Percentiles rank a stretch among this genome's conserved stretches.
These are phyloP conservation scores for Toxicodendron radicans DNA, from an alignment of 345 rosid species.

Conservation along the genomic window DNA sequence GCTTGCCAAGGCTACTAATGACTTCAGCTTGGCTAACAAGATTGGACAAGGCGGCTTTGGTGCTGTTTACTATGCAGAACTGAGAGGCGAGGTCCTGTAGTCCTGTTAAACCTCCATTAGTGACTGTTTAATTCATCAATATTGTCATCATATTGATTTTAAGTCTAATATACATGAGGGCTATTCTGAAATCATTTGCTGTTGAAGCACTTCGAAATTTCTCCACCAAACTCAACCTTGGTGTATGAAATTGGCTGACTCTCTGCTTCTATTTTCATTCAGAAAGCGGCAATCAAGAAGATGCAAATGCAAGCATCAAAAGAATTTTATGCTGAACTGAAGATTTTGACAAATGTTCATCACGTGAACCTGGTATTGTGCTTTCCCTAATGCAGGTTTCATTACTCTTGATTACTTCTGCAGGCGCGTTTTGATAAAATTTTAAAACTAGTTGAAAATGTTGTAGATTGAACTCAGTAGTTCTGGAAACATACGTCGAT, in stretches of 20 bases:
- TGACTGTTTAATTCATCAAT: background rate
- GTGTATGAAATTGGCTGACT: slow-evolving; percentile 25
- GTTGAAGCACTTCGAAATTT: too few species aligned
- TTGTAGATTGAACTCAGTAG: background rate
- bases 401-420: slow-evolving; percentile 35
- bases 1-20: slow-evolving; percentile 79
- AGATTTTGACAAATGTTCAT: slow-evolving; percentile 88
- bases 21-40: slow-evolving; percentile 77
- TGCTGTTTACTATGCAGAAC: slow-evolving; percentile 78
- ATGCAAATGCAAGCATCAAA: slow-evolving; percentile 95
- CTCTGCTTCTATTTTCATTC: slow-evolving; percentile 32
- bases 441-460: background rate
- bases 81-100: slow-evolving; percentile 86
- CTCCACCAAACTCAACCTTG: too few species aligned
- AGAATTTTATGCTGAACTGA: slow-evolving; percentile 88
- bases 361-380: slow-evolving; percentile 85
- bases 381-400: slow-evolving; percentile 21
- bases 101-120: background rate
- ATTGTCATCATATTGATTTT: background rate
- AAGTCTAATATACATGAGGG: background rate
- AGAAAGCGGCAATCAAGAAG: slow-evolving; percentile 99
- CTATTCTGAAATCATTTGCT: background rate
- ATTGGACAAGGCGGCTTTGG: slow-evolving; percentile 97
- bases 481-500: background rate
- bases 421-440: slow-evolving; percentile 27